Base-by-base conservation (phyloP, 345 rosid genomes). In the Lepidium aucheri region DNA sequence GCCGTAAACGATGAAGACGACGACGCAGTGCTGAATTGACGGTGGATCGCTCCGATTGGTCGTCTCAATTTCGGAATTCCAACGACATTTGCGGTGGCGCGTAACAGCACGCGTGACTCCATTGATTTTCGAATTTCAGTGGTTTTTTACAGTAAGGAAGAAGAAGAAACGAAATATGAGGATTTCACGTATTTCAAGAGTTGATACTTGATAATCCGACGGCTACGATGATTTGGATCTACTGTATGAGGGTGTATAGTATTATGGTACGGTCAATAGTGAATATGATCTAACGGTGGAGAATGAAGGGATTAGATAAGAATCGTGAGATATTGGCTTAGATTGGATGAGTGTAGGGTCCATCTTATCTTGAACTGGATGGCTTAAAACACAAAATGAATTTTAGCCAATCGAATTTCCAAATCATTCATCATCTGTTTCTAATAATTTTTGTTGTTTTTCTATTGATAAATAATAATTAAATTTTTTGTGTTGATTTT, bases 51-150 rank as follows among this genome's bases (percentile, higher is more conserved):
- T 73, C 63, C 56, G 65, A 60, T 24, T 3, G 73, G 68, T 30
- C 81, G 84, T 5, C 68, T 81, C 74, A 83, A 65, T 40, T 17
- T 74, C 36, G 95, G 83, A 9, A 77, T 6, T 44, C 83, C 79
- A 40, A 79, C 15, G 73, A 82, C 15, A 9, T 76, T 14, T 5
- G 63, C 62, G 74, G 88, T 64, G 66, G 91, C 81, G 81, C 86
- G 88, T 63, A 93, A 78, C 35, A 92, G 65, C 65, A 87, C 82
- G 81, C 93, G 87, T 75, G 95, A 89, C 75, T 92, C 98, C 96
- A 92, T 88, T 42, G 30, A 16, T 17, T 17, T 9, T 10, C 40
- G n/a, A 20, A 20, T 0, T 34, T 22, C 51, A 28, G 52, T 10
- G 60, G 49, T 46, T 53, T 9, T 15, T 47, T 41, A 46, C 45